A percentile compares a stretch with the other conserved stretches of the same genome.
phyloP scores from a whole-genome alignment of 345 rosid species.

The Syzygium aqueum region DNA sequence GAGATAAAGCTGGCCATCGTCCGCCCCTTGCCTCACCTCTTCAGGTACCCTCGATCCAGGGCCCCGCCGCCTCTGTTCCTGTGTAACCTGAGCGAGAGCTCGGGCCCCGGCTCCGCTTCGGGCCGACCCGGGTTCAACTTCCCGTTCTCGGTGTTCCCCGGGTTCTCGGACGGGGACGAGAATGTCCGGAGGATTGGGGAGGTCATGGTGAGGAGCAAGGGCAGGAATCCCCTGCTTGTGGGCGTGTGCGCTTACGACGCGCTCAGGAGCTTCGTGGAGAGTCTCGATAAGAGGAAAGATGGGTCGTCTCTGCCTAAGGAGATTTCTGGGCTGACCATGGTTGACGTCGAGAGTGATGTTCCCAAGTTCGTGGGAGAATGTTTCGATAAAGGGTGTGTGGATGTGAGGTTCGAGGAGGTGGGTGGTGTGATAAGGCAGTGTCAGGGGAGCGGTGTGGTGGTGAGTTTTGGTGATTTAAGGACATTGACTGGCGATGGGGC shows the following conservation, averaged over 20 bases:
- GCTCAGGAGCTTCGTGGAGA: conserved; percentile 33
- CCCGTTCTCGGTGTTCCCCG: conserved; percentile 23
- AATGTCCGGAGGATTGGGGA: conserved; percentile 45
- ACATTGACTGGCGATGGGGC: conserved; percentile 10
- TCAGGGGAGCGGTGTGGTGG: conserved; percentile 36
- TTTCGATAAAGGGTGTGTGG: conserved; percentile 16
- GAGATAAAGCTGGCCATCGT: conserved; percentile 74
- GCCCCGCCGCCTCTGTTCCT: conserved; percentile 61
- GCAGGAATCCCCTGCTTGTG: conserved; percentile 67
- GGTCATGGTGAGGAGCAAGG: conserved; percentile 33
- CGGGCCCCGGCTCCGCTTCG: conserved; percentile 18
- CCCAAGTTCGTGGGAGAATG: conserved; percentile 15
- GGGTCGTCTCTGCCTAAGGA: conserved; percentile 22
- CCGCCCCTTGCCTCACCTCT: conserved; percentile 65
- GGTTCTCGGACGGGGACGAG: conserved; percentile 26
- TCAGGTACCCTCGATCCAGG: conserved; percentile 36
- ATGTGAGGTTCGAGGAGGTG: conserved; percentile 37
- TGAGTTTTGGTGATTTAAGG: conserved; percentile 60
- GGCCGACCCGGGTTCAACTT: conserved; percentile 2
- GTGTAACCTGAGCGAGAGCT: conserved; percentile 28
- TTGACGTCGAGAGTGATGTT: conserved; percentile 33
- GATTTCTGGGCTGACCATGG: conserved; percentile 28
- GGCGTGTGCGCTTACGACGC: conserved; percentile 50
- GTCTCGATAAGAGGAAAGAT: conserved; percentile 19
- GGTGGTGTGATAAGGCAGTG: conserved; percentile 26